Base-by-base conservation (phyloP, 2,329 filamentous ascomycete genomes). In the Fusarium napiforme region DNA sequence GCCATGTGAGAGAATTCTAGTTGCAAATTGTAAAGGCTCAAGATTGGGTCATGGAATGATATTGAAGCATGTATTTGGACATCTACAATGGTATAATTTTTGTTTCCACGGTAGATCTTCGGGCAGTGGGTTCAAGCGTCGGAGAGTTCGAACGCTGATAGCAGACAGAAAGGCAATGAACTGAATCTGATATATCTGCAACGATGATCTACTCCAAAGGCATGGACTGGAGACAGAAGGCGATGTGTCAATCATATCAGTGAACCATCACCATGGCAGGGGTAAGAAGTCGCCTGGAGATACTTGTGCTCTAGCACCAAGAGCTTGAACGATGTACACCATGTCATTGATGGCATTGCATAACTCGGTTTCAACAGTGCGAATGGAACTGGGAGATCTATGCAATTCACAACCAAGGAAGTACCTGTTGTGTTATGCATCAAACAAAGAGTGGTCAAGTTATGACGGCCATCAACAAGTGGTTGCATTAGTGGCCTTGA, bases 401-500 rank as follows among this genome's bases (percentile, higher is more conserved):
- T 52, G 18, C 4, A 47, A 32, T 30, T 52, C 23, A 30, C 55
- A 53, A 26, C 34, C 23, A 21, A 28, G 52, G n/a, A 53, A 19
- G 36, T 36, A 43, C 9, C 34, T 37, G 28, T 19, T 32, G 53
- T 39, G 37, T 40, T 30, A 28, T 65, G 47, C 52, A 62, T 62
- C 47, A 67, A 59, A 23, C 37, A 68, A 58, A 60, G 39, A 61
- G 45, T 53, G 64, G 72, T 8, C 67, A 40, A 60, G 43, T 47
- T 46, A 50, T 62, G 59, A 30, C 55, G 65, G 66, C 69, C 68
- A 56, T 57, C 62, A 63, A 56, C 60, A 73, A 69, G 76, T 64
- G 75, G 75, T 69, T 75, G 71, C 76, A 72, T 76, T 68, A 73
- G 71, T 37, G 69, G 67, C 67, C 66, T 68, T 56, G 52, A 59